phyloP scores from a whole-genome alignment of 768 basidiomycete genomes.

The Mycena polygramma region DNA sequence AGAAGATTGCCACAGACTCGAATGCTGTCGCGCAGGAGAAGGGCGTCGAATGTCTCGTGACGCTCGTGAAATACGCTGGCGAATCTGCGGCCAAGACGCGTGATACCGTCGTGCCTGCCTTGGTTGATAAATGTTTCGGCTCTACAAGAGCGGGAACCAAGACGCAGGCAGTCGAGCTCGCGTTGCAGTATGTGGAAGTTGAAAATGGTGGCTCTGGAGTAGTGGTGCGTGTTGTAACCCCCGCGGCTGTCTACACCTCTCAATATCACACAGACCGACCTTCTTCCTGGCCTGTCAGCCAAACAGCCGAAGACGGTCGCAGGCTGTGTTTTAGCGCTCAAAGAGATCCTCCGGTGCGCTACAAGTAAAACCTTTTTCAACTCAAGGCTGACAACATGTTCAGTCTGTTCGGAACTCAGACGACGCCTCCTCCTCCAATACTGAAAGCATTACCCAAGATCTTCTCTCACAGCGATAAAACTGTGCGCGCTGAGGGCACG shows the following conservation, averaged over 20 bases:
- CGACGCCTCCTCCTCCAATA: conserved; percentile 81
- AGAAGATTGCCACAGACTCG: conserved; percentile 89
- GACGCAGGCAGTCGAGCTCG: conserved; percentile 86
- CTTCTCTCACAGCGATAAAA: conserved; percentile 95
- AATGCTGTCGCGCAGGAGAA: conserved; percentile 99
- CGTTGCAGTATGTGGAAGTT: conserved; percentile 92
- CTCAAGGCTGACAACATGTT: conserved; percentile 28
- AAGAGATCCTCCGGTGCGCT: conserved; percentile 83
- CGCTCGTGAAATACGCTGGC: conserved; percentile 92
- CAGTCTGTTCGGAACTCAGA: conserved; percentile 85
- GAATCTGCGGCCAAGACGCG: conserved; percentile 88
- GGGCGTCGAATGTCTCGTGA: conserved; percentile 89
- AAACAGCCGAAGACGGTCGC: conserved; percentile 97
- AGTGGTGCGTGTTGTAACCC: conserved; percentile 75
- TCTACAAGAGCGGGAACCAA: conserved; percentile 93
- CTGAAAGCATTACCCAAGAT: conserved; percentile 92
- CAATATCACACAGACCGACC: conserved; percentile 66
- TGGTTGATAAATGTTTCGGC: conserved; percentile 97
- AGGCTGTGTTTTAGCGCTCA: conserved; percentile 80
- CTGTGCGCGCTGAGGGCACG: conserved; percentile 92
- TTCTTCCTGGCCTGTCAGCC: conserved; percentile 86
- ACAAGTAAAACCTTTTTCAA: background rate
- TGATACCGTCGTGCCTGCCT: conserved; percentile 84
- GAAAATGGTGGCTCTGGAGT: conserved; percentile 91
- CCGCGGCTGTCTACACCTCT: conserved; percentile 42